Conservation (phyloP, 495 filamentous ascomycete species). For the Penicillium paxilli region DNA sequence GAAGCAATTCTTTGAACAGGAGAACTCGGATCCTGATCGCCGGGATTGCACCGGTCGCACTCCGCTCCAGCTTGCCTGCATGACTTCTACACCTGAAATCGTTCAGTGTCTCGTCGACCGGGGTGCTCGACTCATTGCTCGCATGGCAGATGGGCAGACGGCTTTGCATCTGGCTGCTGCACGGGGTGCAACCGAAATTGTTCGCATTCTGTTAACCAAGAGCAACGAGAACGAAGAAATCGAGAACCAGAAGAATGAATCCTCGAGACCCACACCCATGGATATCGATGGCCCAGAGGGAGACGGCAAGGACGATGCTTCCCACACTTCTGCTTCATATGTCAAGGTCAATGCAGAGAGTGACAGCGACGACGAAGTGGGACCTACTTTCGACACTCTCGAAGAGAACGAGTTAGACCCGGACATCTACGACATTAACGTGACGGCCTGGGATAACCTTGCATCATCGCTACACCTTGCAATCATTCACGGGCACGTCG, state of each 20-base stretch:
- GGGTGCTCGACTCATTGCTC: conserved; percentile 68
- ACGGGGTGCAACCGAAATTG: conserved; percentile 65
- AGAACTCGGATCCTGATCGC: conserved; percentile 58
- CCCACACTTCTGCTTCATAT: conserved; percentile 58
- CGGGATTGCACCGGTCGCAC: conserved; percentile 80
- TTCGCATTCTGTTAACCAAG: conserved; percentile 66
- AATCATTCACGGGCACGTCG: conserved; percentile 66
- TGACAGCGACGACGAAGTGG: conserved; percentile 27
- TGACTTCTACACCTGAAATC: conserved; percentile 63
- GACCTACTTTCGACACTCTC: conserved; percentile 27
- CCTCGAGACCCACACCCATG: not conserved
- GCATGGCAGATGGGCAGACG: conserved; percentile 75
- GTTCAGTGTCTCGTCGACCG: conserved; percentile 70
- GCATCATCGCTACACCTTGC: conserved; percentile 74
- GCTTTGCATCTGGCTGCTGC: conserved; percentile 76
- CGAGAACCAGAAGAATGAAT: not conserved
- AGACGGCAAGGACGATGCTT: conserved; percentile 29
- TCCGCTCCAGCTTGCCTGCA: conserved; percentile 73
- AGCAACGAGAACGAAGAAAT: conserved; percentile 57
- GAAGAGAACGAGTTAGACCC: conserved; percentile 65
- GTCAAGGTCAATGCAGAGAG: conserved; percentile 67
- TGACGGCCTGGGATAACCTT: conserved; percentile 71
- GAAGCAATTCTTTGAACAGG: conserved; percentile 63
- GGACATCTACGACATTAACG: conserved; percentile 76
- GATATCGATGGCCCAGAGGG: not conserved